phyloP scores from a whole-genome alignment of 352 stramenopile species.

The Pythium aphanidermatum region DNA sequence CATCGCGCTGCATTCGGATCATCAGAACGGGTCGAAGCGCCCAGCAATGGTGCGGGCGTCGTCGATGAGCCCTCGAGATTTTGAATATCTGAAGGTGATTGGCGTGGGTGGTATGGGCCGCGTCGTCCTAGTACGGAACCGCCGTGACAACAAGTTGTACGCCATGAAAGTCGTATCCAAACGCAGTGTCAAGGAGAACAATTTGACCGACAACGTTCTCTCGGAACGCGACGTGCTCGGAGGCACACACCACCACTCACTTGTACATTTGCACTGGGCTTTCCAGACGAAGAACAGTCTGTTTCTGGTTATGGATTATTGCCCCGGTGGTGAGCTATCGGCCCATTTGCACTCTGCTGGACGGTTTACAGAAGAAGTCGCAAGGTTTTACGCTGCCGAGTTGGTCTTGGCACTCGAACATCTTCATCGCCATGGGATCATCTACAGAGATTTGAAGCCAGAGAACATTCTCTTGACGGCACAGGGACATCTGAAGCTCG shows the following conservation, averaged over 20 bases:
- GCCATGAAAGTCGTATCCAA: constrained; percentile 82
- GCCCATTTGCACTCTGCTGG: constrained; percentile 37
- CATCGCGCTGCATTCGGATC: constrained; percentile 69
- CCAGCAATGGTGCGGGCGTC: not conserved
- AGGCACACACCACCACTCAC: constrained; percentile 52
- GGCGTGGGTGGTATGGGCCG: constrained; percentile 83
- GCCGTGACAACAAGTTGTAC: constrained; percentile 46
- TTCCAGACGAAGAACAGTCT: constrained; percentile 61
- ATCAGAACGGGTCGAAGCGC: not conserved
- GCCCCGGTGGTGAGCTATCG: constrained; percentile 63
- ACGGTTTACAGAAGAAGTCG: constrained; percentile 46
- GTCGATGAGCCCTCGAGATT: constrained; percentile 48
- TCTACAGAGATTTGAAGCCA: constrained; percentile 80
- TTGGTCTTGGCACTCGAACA: constrained; percentile 73
- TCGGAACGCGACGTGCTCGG: constrained; percentile 75
- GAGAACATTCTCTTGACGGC: constrained; percentile 67
- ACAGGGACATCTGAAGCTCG: constrained; percentile 66
- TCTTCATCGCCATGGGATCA: constrained; percentile 76
- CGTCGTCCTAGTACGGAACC: constrained; percentile 71
- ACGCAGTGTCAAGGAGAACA: constrained; percentile 36
- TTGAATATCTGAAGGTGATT: constrained; percentile 86
- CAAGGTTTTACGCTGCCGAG: constrained; percentile 68
- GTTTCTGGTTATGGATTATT: constrained; percentile 84
- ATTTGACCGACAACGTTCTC: constrained; percentile 48
- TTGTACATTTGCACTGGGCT: constrained; percentile 77